Conservation (phyloP, 371 early-diverging fungal species). For the Caulochytrium protostelioides region DNA sequence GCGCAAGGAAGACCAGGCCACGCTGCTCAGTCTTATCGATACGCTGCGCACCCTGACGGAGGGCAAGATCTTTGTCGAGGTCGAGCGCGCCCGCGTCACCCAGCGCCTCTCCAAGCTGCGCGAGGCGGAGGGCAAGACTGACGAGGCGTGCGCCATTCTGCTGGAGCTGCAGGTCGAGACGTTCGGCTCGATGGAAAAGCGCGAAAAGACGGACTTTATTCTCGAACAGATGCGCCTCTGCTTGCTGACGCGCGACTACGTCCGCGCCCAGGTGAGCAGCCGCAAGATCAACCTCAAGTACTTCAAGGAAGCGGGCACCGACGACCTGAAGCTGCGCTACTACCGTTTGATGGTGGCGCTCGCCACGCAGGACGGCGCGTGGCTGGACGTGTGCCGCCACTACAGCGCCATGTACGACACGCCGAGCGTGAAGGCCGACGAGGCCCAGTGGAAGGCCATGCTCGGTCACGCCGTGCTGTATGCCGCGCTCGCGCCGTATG, state of each 20-base stretch:
- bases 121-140: constrained; percentile 73
- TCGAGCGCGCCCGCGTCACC: constrained; percentile 86
- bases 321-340: constrained; percentile 80
- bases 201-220: constrained; percentile 95
- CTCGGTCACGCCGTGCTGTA: constrained; percentile 40
- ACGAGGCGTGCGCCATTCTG: constrained; percentile 79
- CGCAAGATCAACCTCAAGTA: constrained; percentile 81
- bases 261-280: constrained; percentile 74
- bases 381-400: constrained; percentile 71
- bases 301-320: constrained; percentile 57
- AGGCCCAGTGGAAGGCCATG: constrained; percentile 36
- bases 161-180: constrained; percentile 96
- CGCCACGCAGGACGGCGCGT: constrained; percentile 71
- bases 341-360: constrained; percentile 87
- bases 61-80: constrained; percentile 96
- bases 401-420: constrained; percentile 77
- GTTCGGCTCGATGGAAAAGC: constrained; percentile 91
- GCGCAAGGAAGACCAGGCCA: too few relatives aligned
- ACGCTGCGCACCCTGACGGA: constrained; percentile 87
- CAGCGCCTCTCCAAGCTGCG: constrained; percentile 62
- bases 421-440: constrained; percentile 50
- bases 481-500: constrained; percentile 69
- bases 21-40: constrained; percentile 77
- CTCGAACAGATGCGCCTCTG: constrained; percentile 92
- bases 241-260: constrained; percentile 73